These are phyloP conservation scores for Dendrobium catenatum DNA, from an alignment of 106 monocot genomes.

Conservation along the genomic window DNA sequence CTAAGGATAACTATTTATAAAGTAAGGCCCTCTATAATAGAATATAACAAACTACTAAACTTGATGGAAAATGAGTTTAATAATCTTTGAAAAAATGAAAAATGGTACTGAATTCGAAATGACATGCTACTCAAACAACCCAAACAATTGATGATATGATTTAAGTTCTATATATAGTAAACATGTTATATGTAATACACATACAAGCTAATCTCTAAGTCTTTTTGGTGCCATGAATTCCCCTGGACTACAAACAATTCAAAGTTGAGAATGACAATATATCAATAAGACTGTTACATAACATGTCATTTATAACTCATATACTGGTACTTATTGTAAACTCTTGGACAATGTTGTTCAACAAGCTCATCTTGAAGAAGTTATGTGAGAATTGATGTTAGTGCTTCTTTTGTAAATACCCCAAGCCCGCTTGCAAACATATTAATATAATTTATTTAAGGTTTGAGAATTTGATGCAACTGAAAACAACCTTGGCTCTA, in stretches of 20 bases:
- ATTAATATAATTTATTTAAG: not conserved
- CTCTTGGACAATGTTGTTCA: not conserved
- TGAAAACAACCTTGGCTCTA: no score
- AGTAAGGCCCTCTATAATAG: no score
- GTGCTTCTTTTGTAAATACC: not conserved
- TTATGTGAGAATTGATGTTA: not conserved
- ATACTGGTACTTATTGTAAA: not conserved
- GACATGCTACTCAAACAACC: not conserved
- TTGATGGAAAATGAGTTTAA: not conserved
- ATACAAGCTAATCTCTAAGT: not conserved
- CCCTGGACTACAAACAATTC: not conserved
- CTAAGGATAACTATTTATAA: no score
- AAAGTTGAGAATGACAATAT: not conserved
- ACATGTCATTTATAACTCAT: not conserved
- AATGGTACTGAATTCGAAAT: not conserved
- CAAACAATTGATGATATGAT: not conserved
- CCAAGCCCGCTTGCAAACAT: not conserved
- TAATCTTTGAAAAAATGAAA: not conserved
- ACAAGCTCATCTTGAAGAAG: not conserved
- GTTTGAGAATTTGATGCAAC: no score
- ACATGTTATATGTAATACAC: no score
- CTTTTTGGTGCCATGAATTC: not conserved
- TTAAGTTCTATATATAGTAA: no score
- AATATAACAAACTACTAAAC: not conserved
- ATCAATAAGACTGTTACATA: not conserved